Conservation (phyloP, 306 rosid species). For the Casuarina cunninghamiana region DNA sequence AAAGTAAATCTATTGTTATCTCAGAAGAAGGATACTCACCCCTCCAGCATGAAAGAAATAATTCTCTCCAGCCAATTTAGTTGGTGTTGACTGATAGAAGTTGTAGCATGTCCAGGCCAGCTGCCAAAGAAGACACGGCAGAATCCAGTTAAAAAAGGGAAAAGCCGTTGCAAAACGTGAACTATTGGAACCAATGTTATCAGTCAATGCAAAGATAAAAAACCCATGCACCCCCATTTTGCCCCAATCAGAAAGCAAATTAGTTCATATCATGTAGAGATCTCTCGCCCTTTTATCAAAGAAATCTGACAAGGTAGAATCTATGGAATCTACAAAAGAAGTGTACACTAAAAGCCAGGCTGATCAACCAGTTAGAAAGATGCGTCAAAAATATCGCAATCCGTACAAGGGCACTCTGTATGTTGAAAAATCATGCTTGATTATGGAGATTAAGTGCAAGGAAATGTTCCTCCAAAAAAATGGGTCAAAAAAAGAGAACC, state of each 20-base stretch:
- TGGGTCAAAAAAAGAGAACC: neutral
- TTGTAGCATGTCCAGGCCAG: conserved; percentile 99
- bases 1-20: conserved; percentile 9
- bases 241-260: neutral
- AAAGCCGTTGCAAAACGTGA: neutral
- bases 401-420: neutral
- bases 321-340: neutral
- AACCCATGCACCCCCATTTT: neutral
- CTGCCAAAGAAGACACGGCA: conserved; percentile 45
- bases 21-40: conserved; percentile 51
- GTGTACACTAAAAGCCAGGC: neutral
- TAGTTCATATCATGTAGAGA: neutral
- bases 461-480: neutral
- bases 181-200: conserved; percentile 2
- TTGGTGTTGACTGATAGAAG: conserved; percentile 92
- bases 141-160: conserved; percentile 9
- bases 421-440: neutral
- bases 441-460: neutral
- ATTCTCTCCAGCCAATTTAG: conserved; percentile 98
- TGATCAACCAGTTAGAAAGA: neutral
- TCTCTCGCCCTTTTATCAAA: conserved; percentile 1
- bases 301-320: neutral
- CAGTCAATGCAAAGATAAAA: neutral
- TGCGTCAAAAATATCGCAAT: neutral
- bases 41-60: conserved; percentile 76